These are phyloP conservation scores for Agaricus sinodeliciosus DNA, from an alignment of 768 basidiomycete genomes.

Conservation along the genomic window DNA sequence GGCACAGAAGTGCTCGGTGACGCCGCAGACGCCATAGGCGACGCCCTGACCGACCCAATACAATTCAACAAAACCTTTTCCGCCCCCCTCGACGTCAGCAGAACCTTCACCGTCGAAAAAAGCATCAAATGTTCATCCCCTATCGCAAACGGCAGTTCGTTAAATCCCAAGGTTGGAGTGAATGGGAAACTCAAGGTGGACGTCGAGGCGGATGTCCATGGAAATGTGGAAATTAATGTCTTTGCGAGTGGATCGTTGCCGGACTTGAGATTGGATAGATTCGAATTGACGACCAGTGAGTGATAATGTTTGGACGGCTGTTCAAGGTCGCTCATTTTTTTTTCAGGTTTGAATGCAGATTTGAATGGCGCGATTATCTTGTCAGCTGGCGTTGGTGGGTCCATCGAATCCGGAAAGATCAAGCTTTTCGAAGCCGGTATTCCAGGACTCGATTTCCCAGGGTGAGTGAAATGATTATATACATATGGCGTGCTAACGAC, in stretches of 20 bases:
- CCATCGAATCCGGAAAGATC: slow-evolving; percentile 36
- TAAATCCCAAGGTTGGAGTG: neutral
- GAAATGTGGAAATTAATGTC: slow-evolving; percentile 29
- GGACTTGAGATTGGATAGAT: slow-evolving; percentile 32
- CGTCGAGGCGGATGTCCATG: slow-evolving; percentile 26
- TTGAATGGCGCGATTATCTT: slow-evolving; percentile 32
- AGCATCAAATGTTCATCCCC: slow-evolving; percentile 20
- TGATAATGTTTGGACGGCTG: slow-evolving; percentile 1
- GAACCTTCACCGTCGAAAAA: slow-evolving; percentile 24
- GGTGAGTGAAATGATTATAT: slow-evolving; percentile 21
- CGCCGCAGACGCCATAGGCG: too few species aligned
- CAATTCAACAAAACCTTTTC: slow-evolving; percentile 18
- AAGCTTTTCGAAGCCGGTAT: slow-evolving; percentile 34
- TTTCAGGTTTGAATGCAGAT: slow-evolving; percentile 28
- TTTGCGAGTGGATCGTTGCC: slow-evolving; percentile 37
- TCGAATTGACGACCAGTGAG: slow-evolving; percentile 29
- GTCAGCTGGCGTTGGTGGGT: slow-evolving; percentile 30
- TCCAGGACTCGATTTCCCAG: slow-evolving; percentile 44
- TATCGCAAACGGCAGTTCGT: neutral
- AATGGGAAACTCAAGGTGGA: slow-evolving; percentile 21
- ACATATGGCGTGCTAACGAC: neutral
- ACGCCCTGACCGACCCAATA: too few species aligned
- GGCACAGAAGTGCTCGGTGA: too few species aligned
- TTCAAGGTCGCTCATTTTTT: slow-evolving; percentile 3
- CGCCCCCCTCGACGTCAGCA: slow-evolving; percentile 23